Conservation (phyloP, 139 green algal genomes). For the Bryopsis sp. region DNA sequence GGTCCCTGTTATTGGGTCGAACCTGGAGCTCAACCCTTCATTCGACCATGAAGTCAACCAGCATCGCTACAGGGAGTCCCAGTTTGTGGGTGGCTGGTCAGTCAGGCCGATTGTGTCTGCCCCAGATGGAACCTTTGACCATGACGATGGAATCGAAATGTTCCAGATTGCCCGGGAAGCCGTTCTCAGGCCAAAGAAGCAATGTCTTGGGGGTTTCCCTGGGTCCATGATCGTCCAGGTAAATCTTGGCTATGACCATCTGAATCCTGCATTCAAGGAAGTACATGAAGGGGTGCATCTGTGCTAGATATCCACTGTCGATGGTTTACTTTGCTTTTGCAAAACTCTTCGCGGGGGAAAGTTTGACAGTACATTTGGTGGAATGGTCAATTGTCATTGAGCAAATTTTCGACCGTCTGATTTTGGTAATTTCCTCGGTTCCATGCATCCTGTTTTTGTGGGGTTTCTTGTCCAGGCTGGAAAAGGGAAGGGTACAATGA, state of each 20-base stretch:
- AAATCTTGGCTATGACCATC: too few relatives aligned
- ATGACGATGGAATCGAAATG: slow-evolving; percentile 20
- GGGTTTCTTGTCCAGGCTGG: background rate
- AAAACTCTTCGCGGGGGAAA: too few relatives aligned
- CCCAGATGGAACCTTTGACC: slow-evolving; percentile 7
- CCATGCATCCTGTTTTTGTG: background rate
- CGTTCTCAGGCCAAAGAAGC: background rate
- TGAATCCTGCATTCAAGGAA: too few relatives aligned
- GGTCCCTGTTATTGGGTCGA: slow-evolving; percentile 10
- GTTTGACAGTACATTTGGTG: too few relatives aligned
- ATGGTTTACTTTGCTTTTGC: too few relatives aligned
- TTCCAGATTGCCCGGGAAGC: slow-evolving; percentile 15
- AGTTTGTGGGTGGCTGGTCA: slow-evolving; percentile 16
- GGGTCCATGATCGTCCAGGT: slow-evolving; percentile 16
- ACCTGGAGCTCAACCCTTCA: slow-evolving; percentile 13
- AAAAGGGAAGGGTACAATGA: slow-evolving; percentile 4
- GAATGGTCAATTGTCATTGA: too few relatives aligned
- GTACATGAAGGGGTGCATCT: too few relatives aligned
- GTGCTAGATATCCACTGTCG: too few relatives aligned
- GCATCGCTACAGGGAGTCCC: slow-evolving; percentile 2
- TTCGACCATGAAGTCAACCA: slow-evolving; percentile 17
- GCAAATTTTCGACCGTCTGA: too few relatives aligned
- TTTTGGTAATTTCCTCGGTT: too few relatives aligned
- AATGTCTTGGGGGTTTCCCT: slow-evolving; percentile 10
- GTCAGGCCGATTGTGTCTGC: slow-evolving; percentile 11